phyloP scores from a whole-genome alignment of 257 asterid genomes.

The Mentha longifolia region DNA sequence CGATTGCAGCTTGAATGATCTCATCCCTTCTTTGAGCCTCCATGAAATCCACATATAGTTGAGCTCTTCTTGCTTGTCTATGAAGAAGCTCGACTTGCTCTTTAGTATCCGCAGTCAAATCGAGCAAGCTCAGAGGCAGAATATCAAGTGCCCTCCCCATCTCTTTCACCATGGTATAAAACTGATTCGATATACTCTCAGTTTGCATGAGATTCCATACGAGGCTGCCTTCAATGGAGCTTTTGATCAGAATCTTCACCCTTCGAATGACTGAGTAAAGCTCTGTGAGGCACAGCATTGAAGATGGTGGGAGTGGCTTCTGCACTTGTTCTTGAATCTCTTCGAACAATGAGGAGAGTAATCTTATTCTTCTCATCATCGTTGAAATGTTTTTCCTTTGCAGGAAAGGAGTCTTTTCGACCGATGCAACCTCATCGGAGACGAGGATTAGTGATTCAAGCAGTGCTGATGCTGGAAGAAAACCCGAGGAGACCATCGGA shows the following conservation, averaged over 20 bases:
- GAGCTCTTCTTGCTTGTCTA: constrained; percentile 70
- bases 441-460: constrained; percentile 62
- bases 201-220: constrained; percentile 82
- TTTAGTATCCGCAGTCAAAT: constrained; percentile 60
- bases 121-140: constrained; percentile 74
- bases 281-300: constrained; percentile 74
- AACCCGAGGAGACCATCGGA: constrained; percentile 60
- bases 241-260: constrained; percentile 54
- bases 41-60: constrained; percentile 45
- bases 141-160: constrained; percentile 81
- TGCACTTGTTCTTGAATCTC: constrained; percentile 70
- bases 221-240: constrained; percentile 60
- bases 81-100: constrained; percentile 87
- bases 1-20: constrained; percentile 51
- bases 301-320: constrained; percentile 67
- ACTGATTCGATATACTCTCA: constrained; percentile 58
- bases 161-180: constrained; percentile 54
- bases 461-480: constrained; percentile 56
- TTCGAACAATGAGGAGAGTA: constrained; percentile 72
- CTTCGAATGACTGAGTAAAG: constrained; percentile 56
- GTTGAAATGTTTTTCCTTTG: constrained; percentile 61
- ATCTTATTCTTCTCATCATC: constrained; percentile 60
- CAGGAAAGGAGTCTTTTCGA: constrained; percentile 47
- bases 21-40: constrained; percentile 64
- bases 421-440: constrained; percentile 48